Conservation (phyloP, 2,329 filamentous ascomycete species). For the Pseudogymnoascus sp. region DNA sequence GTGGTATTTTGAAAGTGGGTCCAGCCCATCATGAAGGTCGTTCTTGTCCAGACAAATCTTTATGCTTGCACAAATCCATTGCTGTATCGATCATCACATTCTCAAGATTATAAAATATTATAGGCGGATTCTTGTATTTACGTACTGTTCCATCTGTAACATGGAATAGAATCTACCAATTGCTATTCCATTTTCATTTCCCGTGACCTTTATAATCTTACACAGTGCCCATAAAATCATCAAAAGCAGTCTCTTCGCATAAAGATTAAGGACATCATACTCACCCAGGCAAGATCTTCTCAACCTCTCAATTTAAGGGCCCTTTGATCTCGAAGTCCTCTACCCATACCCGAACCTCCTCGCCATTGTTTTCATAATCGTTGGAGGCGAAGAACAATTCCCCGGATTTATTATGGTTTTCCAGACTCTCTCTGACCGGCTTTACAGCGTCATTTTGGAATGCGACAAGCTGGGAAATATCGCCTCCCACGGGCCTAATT, state of each 20-base stretch:
- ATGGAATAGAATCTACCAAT: neutral
- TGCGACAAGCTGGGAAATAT: neutral
- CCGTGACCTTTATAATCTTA: neutral
- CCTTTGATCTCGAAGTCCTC: neutral
- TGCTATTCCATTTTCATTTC: neutral
- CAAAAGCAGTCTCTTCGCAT: neutral
- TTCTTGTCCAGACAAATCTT: neutral
- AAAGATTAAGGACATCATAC: neutral
- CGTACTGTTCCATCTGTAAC: neutral
- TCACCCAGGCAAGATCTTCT: neutral
- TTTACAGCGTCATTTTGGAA: neutral
- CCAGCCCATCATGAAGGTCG: neutral
- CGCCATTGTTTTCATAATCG: neutral
- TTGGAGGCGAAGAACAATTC: neutral
- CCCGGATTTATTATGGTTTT: neutral
- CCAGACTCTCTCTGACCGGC: neutral
- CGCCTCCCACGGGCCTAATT: neutral
- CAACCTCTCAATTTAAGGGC: neutral
- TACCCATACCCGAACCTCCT: neutral
- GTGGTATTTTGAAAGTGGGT: neutral
- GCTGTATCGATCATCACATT: neutral
- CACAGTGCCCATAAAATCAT: neutral
- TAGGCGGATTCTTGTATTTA: neutral
- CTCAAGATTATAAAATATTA: neutral
- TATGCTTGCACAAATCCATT: neutral